These are phyloP conservation scores for Plasmodium vivax DNA, from an alignment of 169 alveolate genomes.

Conservation along the genomic window DNA sequence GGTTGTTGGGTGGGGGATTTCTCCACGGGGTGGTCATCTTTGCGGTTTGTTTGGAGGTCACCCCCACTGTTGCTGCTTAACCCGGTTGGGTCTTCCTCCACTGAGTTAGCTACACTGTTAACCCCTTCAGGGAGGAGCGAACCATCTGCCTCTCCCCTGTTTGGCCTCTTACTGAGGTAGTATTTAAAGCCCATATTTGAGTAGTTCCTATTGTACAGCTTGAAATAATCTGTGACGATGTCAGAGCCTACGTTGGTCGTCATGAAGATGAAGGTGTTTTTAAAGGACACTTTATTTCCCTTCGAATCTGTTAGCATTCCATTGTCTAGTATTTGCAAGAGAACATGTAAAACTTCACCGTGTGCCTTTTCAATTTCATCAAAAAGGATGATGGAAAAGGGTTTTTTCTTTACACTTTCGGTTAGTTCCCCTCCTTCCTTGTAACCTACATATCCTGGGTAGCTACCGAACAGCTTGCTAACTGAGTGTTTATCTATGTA, in stretches of 20 bases:
- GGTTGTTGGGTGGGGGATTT: background rate
- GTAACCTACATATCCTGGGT: conserved; percentile 94
- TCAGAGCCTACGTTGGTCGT: conserved; percentile 90
- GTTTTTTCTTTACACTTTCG: conserved; percentile 85
- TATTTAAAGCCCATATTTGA: conserved; percentile 57
- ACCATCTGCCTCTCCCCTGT: background rate
- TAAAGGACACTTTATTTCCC: conserved; percentile 88
- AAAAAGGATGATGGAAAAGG: conserved; percentile 88
- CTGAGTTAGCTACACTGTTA: background rate
- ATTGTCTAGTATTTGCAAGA: conserved; percentile 87
- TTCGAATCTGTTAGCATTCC: conserved; percentile 90
- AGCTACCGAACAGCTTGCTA: conserved; percentile 91
- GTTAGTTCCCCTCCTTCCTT: conserved; percentile 93
- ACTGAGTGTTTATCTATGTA: conserved; percentile 92
- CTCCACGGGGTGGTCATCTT: background rate
- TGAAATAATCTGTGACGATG: conserved; percentile 76
- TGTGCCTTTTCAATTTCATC: conserved; percentile 94
- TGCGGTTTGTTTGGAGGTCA: background rate
- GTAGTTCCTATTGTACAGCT: conserved; percentile 56
- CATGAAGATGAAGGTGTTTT: conserved; percentile 89
- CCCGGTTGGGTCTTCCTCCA: background rate
- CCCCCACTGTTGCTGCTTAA: background rate
- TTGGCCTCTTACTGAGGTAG: conserved; percentile 9
- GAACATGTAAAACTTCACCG: conserved; percentile 85
- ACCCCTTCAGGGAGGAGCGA: background rate